Evolutionary conservation across 1,284 basidiomycete species (phyloP), one percentile per base, ranked within the genome.

Genomic region (Pseudozyma sp.): DNA sequence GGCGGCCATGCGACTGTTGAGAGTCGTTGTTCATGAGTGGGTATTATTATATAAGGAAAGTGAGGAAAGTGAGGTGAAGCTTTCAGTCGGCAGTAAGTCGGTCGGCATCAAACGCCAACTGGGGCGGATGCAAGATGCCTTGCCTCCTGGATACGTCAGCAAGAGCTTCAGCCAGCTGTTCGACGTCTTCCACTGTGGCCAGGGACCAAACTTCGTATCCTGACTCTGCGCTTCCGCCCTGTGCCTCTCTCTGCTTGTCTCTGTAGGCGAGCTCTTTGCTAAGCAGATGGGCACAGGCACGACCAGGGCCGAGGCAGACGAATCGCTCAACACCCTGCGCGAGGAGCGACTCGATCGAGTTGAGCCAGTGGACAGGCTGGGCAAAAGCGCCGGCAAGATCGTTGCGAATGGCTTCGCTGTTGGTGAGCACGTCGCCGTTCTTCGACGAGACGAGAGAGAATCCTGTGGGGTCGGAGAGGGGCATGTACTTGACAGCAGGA

Each of bases 271-370:
- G 69, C 58, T 85, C 83, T 42, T 81, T 81, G 51, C 79, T 80
- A 13, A 85, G 62, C 61, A 84, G 66, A 56, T 85, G 81, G 1
- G 82, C 83, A 38, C 80, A 80, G 12, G 82, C 81, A 4, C 81
- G 63, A 1, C 82, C 82, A 0, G 82, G 83, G 1, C 83, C 83
- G 13, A 85, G 50, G 53, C 83, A 85, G 31, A 85, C 67, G 38
- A 85, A 85, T 36, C 82, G 54, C 47, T 77, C 71, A 14, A 84
- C 80, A 4, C 79, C 82, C 42, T 80, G 66, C 11, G 68, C 69
- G 16, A 83, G 51, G 36, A 83, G 50, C n/a, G 70, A 76, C 18
- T 79, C 63, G 35, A 85, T 76, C 16, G 61, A 49, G 44, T 78
- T 69, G 13, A 79, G 55, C 83, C 83, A 85, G 43, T 66, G 64